These are phyloP conservation scores for Phytomonas sp. DNA, from an alignment of 208 protist genomes.

Conservation along the genomic window DNA sequence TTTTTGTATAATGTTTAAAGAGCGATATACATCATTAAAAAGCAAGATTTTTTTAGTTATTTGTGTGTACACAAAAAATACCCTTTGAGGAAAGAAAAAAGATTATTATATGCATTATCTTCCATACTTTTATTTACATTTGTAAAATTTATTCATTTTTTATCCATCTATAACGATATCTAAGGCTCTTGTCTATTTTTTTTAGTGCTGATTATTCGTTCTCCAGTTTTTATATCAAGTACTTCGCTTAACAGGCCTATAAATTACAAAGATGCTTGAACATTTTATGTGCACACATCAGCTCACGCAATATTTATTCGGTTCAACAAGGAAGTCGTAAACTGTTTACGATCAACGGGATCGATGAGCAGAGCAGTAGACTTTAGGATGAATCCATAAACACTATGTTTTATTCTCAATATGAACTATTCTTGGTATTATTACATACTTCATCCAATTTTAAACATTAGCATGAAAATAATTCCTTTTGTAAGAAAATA, in stretches of 20 bases:
- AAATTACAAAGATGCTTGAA: neutral
- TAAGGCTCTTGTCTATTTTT: neutral
- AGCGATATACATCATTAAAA: neutral
- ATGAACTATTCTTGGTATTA: no score
- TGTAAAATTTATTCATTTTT: neutral
- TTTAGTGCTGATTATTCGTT: neutral
- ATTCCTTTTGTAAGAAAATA: no score
- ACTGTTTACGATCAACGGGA: no score
- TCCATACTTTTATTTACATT: neutral
- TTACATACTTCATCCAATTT: no score
- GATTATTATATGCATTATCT: neutral
- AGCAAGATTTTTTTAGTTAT: neutral
- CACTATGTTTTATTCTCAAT: no score
- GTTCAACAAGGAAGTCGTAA: no score
- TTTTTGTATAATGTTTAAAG: slow-evolving; percentile 3
- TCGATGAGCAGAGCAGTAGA: no score
- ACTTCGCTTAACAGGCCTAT: neutral
- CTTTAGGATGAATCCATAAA: no score
- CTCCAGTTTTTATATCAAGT: no score
- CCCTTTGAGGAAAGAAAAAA: neutral
- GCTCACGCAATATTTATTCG: neutral
- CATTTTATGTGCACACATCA: neutral
- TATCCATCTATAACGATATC: neutral
- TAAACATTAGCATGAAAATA: no score
- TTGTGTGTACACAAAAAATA: neutral